Percentiles rank a stretch among this genome's conserved stretches.
Evolutionary conservation across 768 basidiomycete species (phyloP).

Genomic region (Coprinopsis strossmayeri): DNA sequence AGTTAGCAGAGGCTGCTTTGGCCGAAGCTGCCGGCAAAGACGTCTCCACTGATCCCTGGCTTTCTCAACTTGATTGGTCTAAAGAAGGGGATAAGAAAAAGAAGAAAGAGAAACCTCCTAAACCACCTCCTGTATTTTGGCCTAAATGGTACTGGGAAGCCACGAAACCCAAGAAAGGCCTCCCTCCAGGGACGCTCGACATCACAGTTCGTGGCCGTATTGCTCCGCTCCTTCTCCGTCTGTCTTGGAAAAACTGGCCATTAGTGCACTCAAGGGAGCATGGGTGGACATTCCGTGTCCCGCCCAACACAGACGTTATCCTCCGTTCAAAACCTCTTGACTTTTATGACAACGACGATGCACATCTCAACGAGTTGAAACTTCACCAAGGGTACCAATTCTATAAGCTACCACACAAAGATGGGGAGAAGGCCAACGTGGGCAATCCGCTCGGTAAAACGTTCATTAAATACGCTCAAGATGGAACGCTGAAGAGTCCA

Average conservation of each 20-base stretch:
- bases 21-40: conserved; percentile 15
- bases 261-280: conserved; percentile 80
- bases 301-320: conserved; percentile 36
- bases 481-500: conserved; percentile 80
- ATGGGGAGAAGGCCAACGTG: conserved; percentile 93
- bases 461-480: conserved; percentile 84
- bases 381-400: conserved; percentile 53
- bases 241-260: conserved; percentile 86
- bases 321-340: conserved; percentile 39
- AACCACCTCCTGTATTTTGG: conserved; percentile 59
- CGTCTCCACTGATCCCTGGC: conserved; percentile 41
- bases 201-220: conserved; percentile 79
- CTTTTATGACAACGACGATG: conserved; percentile 63
- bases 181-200: conserved; percentile 69
- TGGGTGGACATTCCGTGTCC: conserved; percentile 89
- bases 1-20: conserved; percentile 33
- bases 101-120: conserved; percentile 30
- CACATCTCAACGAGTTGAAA: conserved; percentile 42
- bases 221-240: conserved; percentile 76
- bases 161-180: conserved; percentile 61
- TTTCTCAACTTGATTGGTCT: conserved; percentile 66
- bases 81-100: conserved; percentile 21
- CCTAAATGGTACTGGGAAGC: conserved; percentile 98
- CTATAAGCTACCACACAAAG: conserved; percentile 94
- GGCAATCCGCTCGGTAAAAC: conserved; percentile 85